phyloP scores from a whole-genome alignment of 1,139 yeast species.

The Suhomyces yuchorum region DNA sequence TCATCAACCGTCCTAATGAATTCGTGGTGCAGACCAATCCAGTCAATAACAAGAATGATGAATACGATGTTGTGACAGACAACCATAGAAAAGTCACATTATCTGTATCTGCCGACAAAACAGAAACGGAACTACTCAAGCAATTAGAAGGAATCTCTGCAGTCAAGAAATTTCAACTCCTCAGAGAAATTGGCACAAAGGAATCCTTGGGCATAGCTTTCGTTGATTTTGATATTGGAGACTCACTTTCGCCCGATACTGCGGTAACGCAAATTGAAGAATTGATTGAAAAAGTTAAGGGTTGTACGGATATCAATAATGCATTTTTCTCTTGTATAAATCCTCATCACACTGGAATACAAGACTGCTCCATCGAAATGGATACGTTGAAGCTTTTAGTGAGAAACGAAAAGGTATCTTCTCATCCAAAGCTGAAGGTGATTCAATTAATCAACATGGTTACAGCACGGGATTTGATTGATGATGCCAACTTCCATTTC shows the following conservation, averaged over 20 bases:
- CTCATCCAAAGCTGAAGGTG: slow-evolving; percentile 54
- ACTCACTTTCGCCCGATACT: slow-evolving; percentile 14
- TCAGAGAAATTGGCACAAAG: slow-evolving; percentile 42
- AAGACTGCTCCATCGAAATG: slow-evolving; percentile 38
- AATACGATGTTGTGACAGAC: slow-evolving; percentile 32
- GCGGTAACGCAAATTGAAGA: slow-evolving; percentile 21
- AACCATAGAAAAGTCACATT: slow-evolving; percentile 41
- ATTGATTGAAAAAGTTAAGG: slow-evolving; percentile 19
- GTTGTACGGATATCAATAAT: slow-evolving; percentile 22
- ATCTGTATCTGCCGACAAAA: slow-evolving; percentile 26
- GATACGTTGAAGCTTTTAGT: slow-evolving; percentile 36
- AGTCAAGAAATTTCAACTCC: slow-evolving; percentile 32
- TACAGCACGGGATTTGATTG: slow-evolving; percentile 62
- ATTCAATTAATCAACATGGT: slow-evolving; percentile 68
- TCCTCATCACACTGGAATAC: slow-evolving; percentile 36
- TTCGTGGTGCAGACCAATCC: slow-evolving; percentile 50
- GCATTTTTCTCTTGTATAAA: slow-evolving; percentile 40
- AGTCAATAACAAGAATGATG: slow-evolving; percentile 19
- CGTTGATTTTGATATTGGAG: slow-evolving; percentile 34
- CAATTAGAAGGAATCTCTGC: slow-evolving; percentile 27
- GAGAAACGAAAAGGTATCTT: slow-evolving; percentile 35
- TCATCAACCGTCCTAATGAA: slow-evolving; percentile 59
- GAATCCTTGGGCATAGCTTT: slow-evolving; percentile 44
- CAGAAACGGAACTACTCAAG: slow-evolving; percentile 31
- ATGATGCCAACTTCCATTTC: slow-evolving; percentile 51